Evolutionary conservation across 768 basidiomycete species (phyloP).

Genomic region (Collybia sordida): DNA sequence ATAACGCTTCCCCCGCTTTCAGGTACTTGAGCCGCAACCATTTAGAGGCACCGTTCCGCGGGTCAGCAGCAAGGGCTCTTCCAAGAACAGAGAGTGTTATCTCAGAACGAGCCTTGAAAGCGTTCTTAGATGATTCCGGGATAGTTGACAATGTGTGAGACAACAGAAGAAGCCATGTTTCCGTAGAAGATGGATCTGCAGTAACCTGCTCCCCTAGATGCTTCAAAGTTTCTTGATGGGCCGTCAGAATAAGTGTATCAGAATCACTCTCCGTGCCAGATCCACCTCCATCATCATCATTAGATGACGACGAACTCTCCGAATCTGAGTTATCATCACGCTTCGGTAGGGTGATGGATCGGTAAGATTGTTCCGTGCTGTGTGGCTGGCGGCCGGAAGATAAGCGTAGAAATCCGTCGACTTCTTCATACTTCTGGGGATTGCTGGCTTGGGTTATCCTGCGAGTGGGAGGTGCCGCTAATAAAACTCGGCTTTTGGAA

Average conservation of each 20-base stretch:
- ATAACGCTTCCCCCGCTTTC: conserved; percentile 70
- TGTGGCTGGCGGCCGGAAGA: conserved; percentile 36
- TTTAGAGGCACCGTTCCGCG: conserved; percentile 47
- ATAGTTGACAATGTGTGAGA: conserved; percentile 62
- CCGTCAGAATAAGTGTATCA: conserved; percentile 33
- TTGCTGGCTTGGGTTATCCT: conserved; percentile 39
- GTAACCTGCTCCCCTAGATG: conserved; percentile 55
- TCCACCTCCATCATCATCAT: conserved; percentile 17
- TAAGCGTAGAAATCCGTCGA: conserved; percentile 67
- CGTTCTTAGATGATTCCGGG: conserved; percentile 66
- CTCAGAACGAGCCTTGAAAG: conserved; percentile 65
- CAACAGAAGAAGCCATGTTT: conserved; percentile 64
- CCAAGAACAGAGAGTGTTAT: conserved; percentile 66
- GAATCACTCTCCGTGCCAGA: conserved; percentile 37
- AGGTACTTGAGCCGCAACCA: conserved; percentile 63
- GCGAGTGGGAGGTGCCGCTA: conserved; percentile 51
- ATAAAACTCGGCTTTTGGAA: conserved; percentile 49
- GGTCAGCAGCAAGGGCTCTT: conserved; percentile 60
- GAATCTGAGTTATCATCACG: conserved; percentile 26
- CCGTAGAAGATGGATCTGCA: conserved; percentile 48
- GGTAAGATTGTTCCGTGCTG: conserved; percentile 42
- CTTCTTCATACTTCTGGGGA: conserved; percentile 53
- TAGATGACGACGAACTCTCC: conserved; percentile 9
- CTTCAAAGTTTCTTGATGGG: conserved; percentile 61
- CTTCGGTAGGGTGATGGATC: conserved; percentile 40